Base-by-base conservation (phyloP, 768 basidiomycete genomes). In the Russula emetica region DNA sequence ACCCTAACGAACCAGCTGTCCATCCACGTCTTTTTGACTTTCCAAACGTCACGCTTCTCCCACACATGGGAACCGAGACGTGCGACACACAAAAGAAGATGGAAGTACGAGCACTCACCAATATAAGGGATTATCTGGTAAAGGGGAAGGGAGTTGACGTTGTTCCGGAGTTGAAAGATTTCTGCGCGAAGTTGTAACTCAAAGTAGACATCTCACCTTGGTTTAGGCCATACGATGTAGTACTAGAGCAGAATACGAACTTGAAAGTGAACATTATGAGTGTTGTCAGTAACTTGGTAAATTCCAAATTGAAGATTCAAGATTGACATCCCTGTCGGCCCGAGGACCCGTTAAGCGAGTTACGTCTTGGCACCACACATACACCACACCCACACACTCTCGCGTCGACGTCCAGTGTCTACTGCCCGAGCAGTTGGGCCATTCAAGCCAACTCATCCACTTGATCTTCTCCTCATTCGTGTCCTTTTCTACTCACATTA, bases 41-140 rank as follows among this genome's bases (percentile, higher is more conserved):
- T 74, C 85, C 88, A 10, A 85, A 93, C 66, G 86, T 92, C 66
- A 88, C 88, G 34, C 79, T 98, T 10, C 80, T 98, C 22, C 95
- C 94, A 0, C 95, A 96, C 73, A 87, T 96, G 86, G 95, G 94
- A 8, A 94, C 92, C 0, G 86, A 91, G 73, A 94, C 84, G 58
- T 83, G 85, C 66, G 93, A 94, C 70, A 82, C 88, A 7, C 88
- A 91, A 72, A 80, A 80, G 62, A 81, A 81, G 72, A 94, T 94
- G 92, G 92, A 94, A 76, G 78, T 92, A 40, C 83, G 89, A n/a
- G 89, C 92, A 9, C 77, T 94, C 67, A 83, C 81, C 30, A 93
- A 94, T 70, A 72, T 94, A 60, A 80, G 76, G 64, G 88, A 92
- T 70, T 93, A 82, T 74, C 73, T 93, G 62, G 78, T 76, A 18